A percentile compares a stretch with the other conserved stretches of the same genome.
These are phyloP conservation scores for Amauroascus verrucosus DNA, from an alignment of 2,329 filamentous ascomycete species.

Conservation along the genomic window DNA sequence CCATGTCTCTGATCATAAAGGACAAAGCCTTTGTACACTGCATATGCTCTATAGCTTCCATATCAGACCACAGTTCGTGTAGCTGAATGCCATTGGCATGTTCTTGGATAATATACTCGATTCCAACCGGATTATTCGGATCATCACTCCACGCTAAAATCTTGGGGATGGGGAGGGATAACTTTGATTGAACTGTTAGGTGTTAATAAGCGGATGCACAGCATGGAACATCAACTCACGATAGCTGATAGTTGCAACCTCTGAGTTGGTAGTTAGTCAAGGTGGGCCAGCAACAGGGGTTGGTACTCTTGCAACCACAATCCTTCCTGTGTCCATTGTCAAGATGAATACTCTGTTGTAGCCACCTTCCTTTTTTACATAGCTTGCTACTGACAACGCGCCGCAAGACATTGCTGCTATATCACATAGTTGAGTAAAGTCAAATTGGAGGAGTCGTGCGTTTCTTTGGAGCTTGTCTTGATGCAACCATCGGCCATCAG, in stretches of 20 bases:
- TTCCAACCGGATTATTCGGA: constrained; percentile 20
- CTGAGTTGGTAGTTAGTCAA: constrained; percentile 13
- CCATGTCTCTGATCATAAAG: constrained; percentile 24
- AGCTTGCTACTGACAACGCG: constrained; percentile 9
- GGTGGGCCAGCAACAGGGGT: constrained; percentile 18
- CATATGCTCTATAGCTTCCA: constrained; percentile 28
- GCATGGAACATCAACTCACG: too few relatives aligned
- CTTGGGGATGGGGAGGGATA: constrained; percentile 15
- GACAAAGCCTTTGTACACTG: constrained; percentile 25
- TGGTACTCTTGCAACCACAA: constrained; percentile 23
- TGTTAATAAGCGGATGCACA: too few relatives aligned
- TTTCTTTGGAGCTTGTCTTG: constrained; percentile 13
- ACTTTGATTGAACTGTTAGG: constrained; percentile 9
- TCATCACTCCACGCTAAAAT: constrained; percentile 14
- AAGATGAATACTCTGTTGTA: constrained; percentile 25
- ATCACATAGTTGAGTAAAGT: constrained; percentile 13
- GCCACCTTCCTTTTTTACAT: constrained; percentile 16
- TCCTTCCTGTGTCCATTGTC: constrained; percentile 17
- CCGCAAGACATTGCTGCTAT: constrained; percentile 2
- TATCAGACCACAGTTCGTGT: constrained; percentile 26
- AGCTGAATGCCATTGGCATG: constrained; percentile 25
- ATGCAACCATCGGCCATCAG: constrained; percentile 14
- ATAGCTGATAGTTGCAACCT: constrained; percentile 30
- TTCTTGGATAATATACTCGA: constrained; percentile 23
- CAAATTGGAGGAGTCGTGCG: constrained; percentile 10